Evolutionary conservation across 75 land plant genomes (phyloP), one percentile per base, ranked within the genome.

Genomic region (Adiantum capillusveneris): DNA sequence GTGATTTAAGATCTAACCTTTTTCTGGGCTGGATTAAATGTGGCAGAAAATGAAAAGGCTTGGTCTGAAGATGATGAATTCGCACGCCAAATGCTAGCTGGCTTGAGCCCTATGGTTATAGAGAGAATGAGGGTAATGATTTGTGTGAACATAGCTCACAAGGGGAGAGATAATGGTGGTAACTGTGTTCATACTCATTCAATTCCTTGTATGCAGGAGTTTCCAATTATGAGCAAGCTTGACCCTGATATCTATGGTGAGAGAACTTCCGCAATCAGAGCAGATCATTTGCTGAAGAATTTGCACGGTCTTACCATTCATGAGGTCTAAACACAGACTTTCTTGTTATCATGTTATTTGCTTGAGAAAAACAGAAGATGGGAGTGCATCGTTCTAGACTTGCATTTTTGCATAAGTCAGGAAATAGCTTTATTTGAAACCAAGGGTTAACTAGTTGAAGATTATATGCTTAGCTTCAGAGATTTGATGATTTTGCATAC

Each of bases 21-120:
- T n/a, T n/a, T n/a, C n/a, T n/a, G n/a, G n/a, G n/a, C n/a, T n/a
- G n/a, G n/a, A n/a, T n/a, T n/a, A n/a, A n/a, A n/a, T n/a, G n/a
- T n/a, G 3, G 30, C 70, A 68, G 83, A 43, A 24, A 65, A 63
- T 49, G 59, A 78, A 6, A 6, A 9, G 6, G 84, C 74, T 11
- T 81, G 84, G 84, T 45, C 31, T 18, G 56, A 66, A 19, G 82
- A 81, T 53, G 65, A 62, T 31, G 84, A 81, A 44, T 81, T 73
- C 48, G 77, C 70, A 0, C 48, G 84, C 22, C 69, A 81, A 45
- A 59, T 64, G 65, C 57, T 81, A 13, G 68, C 81, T 22, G 84
- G 84, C 14, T 53, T 73, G 17, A 68, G 78, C 44, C 84, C 84
- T 0, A 56, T 81, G 7, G 31, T 49, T 11, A 78, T 81, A 17